phyloP scores from a whole-genome alignment of 75 land plant genomes.

The Selaginella moellendorffii region DNA sequence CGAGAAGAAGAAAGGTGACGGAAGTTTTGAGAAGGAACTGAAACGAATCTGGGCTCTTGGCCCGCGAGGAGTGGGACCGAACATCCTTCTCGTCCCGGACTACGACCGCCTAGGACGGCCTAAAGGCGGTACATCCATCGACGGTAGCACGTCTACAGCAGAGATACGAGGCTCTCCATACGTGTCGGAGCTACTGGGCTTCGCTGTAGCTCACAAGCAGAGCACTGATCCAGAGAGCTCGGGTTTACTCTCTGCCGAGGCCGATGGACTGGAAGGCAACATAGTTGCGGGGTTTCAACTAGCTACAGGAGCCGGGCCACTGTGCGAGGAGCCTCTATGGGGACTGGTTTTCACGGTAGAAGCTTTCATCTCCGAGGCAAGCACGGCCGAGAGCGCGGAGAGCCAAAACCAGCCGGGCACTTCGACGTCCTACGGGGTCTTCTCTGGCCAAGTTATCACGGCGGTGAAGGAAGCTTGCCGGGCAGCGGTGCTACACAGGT shows the following conservation, averaged over 20 bases:
- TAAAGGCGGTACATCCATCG: too few species aligned
- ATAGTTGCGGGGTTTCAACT: constrained; percentile 73
- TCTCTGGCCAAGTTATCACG: constrained; percentile 41
- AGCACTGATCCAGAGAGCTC: not conserved
- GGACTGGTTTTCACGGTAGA: constrained; percentile 71
- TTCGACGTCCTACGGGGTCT: not conserved
- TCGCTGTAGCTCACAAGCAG: not conserved
- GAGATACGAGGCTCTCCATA: not conserved
- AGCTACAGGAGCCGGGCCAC: constrained; percentile 76
- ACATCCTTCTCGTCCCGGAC: constrained; percentile 48
- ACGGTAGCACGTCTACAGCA: not conserved
- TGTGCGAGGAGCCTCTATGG: constrained; percentile 96
- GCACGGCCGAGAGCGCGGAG: constrained; percentile 7
- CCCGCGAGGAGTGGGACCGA: constrained; percentile 74
- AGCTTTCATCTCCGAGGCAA: constrained; percentile 29
- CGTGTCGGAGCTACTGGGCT: not conserved
- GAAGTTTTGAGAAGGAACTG: constrained; percentile 12
- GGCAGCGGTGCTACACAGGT: constrained; percentile 54
- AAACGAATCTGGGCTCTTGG: constrained; percentile 80
- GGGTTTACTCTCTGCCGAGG: constrained; percentile 28
- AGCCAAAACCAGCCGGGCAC: not conserved
- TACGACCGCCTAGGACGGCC: not conserved
- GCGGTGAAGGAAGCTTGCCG: constrained; percentile 81
- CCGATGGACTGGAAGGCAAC: constrained; percentile 53
- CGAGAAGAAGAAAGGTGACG: constrained; percentile 8